A percentile compares a stretch with the other conserved stretches of the same genome.
Evolutionary conservation across 106 monocot genomes (phyloP).

Genomic region (Phalaenopsis equestris): DNA sequence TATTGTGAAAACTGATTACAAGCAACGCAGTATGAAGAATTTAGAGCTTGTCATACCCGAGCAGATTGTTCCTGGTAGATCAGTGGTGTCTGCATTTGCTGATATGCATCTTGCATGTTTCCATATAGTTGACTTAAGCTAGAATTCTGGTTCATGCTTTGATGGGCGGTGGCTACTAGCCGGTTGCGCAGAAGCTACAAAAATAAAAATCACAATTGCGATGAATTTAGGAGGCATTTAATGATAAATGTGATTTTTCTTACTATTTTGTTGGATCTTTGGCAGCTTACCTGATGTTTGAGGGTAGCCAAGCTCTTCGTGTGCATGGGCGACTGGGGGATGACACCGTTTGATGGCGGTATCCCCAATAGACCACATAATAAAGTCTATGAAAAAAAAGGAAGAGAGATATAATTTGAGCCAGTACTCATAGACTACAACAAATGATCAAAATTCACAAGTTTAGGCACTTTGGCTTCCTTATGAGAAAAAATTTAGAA

Average conservation of each 20-base stretch:
- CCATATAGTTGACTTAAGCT: slow-evolving; percentile 64
- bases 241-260: too few relatives aligned
- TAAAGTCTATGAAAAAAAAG: slow-evolving; percentile 30
- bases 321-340: slow-evolving; percentile 76
- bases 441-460: neutral
- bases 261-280: too few relatives aligned
- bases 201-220: too few relatives aligned
- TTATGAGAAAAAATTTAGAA: neutral
- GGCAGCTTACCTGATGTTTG: slow-evolving; percentile 51
- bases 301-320: slow-evolving; percentile 70
- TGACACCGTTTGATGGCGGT: slow-evolving; percentile 69
- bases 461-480: neutral
- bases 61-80: slow-evolving; percentile 49
- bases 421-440: neutral
- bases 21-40: neutral
- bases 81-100: slow-evolving; percentile 77
- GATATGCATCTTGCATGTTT: slow-evolving; percentile 78
- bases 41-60: slow-evolving; percentile 18
- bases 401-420: neutral
- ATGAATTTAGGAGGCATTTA: too few relatives aligned
- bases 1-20: neutral
- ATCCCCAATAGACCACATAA: slow-evolving; percentile 63
- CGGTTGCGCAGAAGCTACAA: slow-evolving; percentile 43
- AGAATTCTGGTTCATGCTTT: slow-evolving; percentile 49
- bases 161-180: slow-evolving; percentile 42